phyloP scores from a whole-genome alignment of 257 asterid species.

The Nicotiana paniculata region DNA sequence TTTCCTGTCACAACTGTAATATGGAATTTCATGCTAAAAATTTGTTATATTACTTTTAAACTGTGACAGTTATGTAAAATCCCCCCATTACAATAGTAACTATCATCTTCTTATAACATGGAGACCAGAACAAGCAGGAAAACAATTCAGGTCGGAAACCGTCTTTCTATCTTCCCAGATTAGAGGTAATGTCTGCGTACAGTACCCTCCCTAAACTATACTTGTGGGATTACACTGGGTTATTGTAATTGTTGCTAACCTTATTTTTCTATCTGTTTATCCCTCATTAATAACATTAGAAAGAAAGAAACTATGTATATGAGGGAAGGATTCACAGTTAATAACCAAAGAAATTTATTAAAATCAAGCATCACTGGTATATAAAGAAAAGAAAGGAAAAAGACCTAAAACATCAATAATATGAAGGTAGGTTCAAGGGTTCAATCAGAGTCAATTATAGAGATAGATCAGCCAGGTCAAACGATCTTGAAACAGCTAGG shows the following conservation, averaged over 20 bases:
- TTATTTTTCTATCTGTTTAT: not conserved
- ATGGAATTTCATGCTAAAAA: too few species aligned
- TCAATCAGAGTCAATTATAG: conserved; percentile 8
- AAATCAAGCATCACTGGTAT: not conserved
- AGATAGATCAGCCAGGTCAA: conserved; percentile 87
- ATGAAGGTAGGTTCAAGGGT: not conserved
- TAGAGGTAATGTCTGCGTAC: too few species aligned
- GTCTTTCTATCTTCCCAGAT: too few species aligned
- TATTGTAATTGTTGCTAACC: not conserved
- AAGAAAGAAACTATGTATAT: not conserved
- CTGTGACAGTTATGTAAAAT: too few species aligned
- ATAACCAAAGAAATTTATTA: not conserved
- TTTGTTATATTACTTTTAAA: too few species aligned
- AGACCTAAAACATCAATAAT: not conserved
- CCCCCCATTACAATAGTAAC: not conserved
- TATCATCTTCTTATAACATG: not conserved
- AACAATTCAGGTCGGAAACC: not conserved
- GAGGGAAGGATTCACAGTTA: not conserved
- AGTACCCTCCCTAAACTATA: too few species aligned
- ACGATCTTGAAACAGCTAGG: conserved; percentile 71
- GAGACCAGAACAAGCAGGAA: not conserved
- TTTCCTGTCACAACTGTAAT: too few species aligned
- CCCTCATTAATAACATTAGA: not conserved
- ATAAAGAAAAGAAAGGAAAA: not conserved
- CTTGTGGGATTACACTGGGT: too few species aligned